Base-by-base conservation (phyloP, 2,329 filamentous ascomycete genomes). In the Bisporella sp. region DNA sequence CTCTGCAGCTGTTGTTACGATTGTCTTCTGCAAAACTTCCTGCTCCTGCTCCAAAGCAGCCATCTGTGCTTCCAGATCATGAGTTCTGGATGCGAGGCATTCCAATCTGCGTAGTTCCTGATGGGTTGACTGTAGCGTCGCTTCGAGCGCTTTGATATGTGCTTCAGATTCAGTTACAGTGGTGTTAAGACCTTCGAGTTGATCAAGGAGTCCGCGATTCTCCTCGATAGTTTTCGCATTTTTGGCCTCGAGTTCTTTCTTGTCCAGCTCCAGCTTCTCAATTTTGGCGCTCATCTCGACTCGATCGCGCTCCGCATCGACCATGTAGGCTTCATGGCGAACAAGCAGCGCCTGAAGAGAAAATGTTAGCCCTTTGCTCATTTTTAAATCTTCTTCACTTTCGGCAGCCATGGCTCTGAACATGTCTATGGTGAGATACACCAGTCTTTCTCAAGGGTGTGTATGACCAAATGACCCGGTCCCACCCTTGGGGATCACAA, bases 241-340 rank as follows among this genome's bases (percentile, higher is more conserved):
- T 62, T 81, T 78, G 41, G 76, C 74, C 68, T 96, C 88, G 54
- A 95, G 78, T 53, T 80, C 73, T 62, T 73, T 75, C 71, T 95
- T 96, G 59, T 82, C 79, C 47, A 68, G 68, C 70, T 95, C 89
- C 47, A 99, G 76, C 56, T 77, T 77, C 60, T 87, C 84, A 65
- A 96, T 90, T 54, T 80, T 87, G 44, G 73, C 69, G 42, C 80
- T 77, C 70, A 96, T 82, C 54, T 84, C 80, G 54, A 76, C 73
- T 54, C 91, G 87, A 66, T 96, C 90, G 60, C 83, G 82, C 73
- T 96, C 90, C 53, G 91, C 89, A 68, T 96, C 89, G 59, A 85
- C 85, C 77, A 96, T 92, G 70, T 95, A 96, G 53, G 87, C 83
- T 74, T 97, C 91, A 78, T 99, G 91, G 62, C 92, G 86, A 57